A percentile compares a stretch with the other conserved stretches of the same genome.
phyloP scores from a whole-genome alignment of 148 eudicot genomes.

The Talinum fruticosum region DNA sequence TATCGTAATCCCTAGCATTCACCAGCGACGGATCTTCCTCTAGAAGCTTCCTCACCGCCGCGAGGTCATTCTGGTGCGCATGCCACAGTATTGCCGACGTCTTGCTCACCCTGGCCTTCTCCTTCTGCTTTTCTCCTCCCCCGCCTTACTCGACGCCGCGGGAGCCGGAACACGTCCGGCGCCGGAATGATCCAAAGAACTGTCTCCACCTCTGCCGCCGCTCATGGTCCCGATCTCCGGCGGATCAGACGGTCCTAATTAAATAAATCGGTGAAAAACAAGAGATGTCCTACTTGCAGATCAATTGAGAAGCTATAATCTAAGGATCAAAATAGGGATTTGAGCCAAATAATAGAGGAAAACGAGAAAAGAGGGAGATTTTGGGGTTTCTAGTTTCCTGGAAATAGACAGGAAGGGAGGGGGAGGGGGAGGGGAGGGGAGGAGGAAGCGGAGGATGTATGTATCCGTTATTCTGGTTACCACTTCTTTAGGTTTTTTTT shows the following conservation, averaged over 20 bases:
- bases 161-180: conserved; percentile 8
- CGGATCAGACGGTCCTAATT: background rate
- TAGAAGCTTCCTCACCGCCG: conserved; percentile 65
- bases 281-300: background rate
- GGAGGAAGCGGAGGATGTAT: background rate
- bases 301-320: background rate
- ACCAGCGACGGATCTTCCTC: conserved; percentile 78
- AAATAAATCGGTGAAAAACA: background rate
- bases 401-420: background rate
- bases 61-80: conserved; percentile 91
- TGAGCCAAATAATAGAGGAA: background rate
- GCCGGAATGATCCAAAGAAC: conserved; percentile 38
- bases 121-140: conserved; percentile 37
- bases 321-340: background rate
- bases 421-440: background rate
- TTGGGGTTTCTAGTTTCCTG: background rate
- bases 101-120: conserved; percentile 68
- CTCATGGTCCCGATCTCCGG: conserved; percentile 15
- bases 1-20: conserved; percentile 81
- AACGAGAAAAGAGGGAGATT: background rate
- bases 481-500: background rate
- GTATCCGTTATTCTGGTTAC: conserved; percentile 34
- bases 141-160: conserved; percentile 15
- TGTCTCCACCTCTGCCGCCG: conserved; percentile 7
- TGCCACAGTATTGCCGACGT: conserved; percentile 91